Percentiles rank a stretch among this genome's conserved stretches.
Evolutionary conservation across 148 eudicot species (phyloP).

Genomic region (Rhododendron simsii): DNA sequence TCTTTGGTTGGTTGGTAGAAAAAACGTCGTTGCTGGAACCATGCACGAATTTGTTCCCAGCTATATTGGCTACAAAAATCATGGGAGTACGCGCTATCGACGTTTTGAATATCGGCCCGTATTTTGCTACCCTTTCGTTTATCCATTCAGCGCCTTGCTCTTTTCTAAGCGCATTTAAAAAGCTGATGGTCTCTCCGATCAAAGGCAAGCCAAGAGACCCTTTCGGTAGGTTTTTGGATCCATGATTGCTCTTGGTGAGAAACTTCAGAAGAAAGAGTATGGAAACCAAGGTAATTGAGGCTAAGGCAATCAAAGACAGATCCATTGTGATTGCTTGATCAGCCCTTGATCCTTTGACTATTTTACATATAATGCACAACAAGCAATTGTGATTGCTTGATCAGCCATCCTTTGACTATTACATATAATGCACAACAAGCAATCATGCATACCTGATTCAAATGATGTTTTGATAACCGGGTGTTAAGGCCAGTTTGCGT

Average conservation of each 20-base stretch:
- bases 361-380: background rate
- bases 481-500: too few species aligned
- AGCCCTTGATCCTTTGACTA: background rate
- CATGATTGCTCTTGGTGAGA: background rate
- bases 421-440: background rate
- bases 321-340: background rate
- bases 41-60: slow-evolving; percentile 13
- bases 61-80: slow-evolving; percentile 1
- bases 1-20: slow-evolving; percentile 9
- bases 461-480: background rate
- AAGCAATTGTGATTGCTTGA: background rate
- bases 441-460: background rate
- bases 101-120: slow-evolving; percentile 15
- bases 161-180: slow-evolving; percentile 14
- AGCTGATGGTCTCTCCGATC: slow-evolving; percentile 21
- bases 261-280: slow-evolving; percentile 5
- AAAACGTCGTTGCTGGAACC: slow-evolving; percentile 8
- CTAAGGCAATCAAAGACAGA: slow-evolving; percentile 10
- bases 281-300: slow-evolving; percentile 5
- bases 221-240: slow-evolving; percentile 12
- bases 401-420: background rate
- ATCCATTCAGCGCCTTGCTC: slow-evolving; percentile 11
- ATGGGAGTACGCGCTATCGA: slow-evolving; percentile 7
- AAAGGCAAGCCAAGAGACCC: slow-evolving; percentile 22
- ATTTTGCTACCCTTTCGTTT: slow-evolving; percentile 8